These are phyloP conservation scores for Cyclotella cryptica DNA, from an alignment of 108 stramenopile species.

Conservation along the genomic window DNA sequence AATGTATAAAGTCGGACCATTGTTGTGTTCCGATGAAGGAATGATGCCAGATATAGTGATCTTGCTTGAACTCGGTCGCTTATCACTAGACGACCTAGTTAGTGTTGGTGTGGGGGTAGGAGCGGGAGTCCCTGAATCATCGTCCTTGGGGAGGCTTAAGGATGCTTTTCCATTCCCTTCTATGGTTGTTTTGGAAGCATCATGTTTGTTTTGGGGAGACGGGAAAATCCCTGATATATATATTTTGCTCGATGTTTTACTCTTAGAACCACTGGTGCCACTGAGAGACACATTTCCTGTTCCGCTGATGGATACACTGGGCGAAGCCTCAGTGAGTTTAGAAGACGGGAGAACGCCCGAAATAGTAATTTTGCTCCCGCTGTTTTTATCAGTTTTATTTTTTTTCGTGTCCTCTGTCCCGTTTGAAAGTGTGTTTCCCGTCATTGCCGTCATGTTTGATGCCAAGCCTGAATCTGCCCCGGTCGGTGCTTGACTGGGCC, in stretches of 20 bases:
- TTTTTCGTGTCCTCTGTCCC: too few species aligned
- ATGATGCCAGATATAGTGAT: neutral
- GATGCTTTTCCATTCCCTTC: neutral
- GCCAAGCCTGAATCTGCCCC: too few species aligned
- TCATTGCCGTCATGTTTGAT: too few species aligned
- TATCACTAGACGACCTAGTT: neutral
- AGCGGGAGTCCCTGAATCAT: too few species aligned
- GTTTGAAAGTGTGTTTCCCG: too few species aligned
- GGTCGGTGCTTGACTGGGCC: too few species aligned
- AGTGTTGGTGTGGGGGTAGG: neutral
- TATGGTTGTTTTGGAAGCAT: neutral
- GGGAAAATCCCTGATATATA: neutral
- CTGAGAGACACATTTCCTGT: slow-evolving; percentile 10
- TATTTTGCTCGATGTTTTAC: neutral
- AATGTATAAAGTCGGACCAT: neutral
- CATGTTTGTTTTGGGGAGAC: neutral
- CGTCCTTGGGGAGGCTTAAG: too few species aligned
- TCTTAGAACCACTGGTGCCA: neutral
- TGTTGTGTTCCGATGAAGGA: neutral
- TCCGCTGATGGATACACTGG: neutral
- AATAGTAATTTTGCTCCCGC: neutral
- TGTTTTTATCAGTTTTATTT: neutral
- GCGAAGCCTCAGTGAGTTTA: neutral
- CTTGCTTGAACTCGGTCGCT: neutral
- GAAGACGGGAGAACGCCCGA: neutral